phyloP scores from a whole-genome alignment of 176 grass and related monocot species.

The Avena sativa region DNA sequence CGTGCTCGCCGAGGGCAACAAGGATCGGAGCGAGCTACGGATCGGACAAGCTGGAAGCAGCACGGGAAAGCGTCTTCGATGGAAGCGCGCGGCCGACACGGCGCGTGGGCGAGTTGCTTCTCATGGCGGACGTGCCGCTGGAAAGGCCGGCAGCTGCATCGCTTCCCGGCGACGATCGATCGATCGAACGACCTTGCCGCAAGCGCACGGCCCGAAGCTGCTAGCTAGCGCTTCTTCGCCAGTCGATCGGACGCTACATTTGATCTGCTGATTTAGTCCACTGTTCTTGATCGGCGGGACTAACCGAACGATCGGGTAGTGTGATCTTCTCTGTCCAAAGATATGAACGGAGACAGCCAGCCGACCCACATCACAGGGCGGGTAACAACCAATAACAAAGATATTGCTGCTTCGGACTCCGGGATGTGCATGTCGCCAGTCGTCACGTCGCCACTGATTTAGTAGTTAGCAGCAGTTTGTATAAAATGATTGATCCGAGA shows the following conservation, averaged over 20 bases:
- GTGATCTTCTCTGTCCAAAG: conserved; percentile 19
- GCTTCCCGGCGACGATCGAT: conserved; percentile 38
- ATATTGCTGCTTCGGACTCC: conserved; percentile 12
- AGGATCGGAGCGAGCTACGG: too few species aligned
- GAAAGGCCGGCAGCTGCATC: conserved; percentile 52
- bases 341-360: conserved; percentile 45
- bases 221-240: background rate
- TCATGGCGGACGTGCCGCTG: conserved; percentile 33
- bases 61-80: conserved; percentile 41
- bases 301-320: background rate
- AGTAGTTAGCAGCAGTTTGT: background rate
- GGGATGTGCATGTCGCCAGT: conserved; percentile 7
- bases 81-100: conserved; percentile 40
- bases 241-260: background rate
- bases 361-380: background rate
- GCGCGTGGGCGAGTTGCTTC: conserved; percentile 52
- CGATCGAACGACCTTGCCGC: background rate
- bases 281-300: background rate
- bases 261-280: background rate
- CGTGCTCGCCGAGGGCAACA: too few species aligned
- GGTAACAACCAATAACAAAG: conserved; percentile 37
- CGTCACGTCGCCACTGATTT: background rate
- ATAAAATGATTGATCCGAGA: background rate
- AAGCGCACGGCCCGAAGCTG: background rate
- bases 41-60: background rate